Evolutionary conservation across 495 filamentous ascomycete genomes (phyloP).

Genomic region (Polyplosphaeria fusca): DNA sequence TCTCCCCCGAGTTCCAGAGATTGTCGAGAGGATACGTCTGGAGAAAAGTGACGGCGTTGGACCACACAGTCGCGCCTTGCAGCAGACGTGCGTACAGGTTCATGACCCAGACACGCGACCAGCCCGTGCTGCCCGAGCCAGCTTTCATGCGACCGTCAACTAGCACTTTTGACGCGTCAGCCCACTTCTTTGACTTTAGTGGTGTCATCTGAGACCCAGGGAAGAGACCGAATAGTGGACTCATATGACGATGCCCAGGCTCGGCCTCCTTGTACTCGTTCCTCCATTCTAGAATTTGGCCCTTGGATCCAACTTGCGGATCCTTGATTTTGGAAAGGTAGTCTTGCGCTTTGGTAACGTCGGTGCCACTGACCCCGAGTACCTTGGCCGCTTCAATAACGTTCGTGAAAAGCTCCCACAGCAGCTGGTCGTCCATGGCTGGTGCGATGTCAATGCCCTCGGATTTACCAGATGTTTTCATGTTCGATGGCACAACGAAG

Average conservation of each 20-base stretch:
- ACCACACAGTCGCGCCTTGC: neutral
- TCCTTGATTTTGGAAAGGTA: slow-evolving; percentile 1
- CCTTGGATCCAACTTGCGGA: slow-evolving; percentile 1
- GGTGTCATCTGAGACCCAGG: slow-evolving; percentile 21
- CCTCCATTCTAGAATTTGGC: slow-evolving; percentile 17
- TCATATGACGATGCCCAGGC: slow-evolving; percentile 17
- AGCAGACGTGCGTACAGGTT: slow-evolving; percentile 16
- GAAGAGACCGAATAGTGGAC: slow-evolving; percentile 14
- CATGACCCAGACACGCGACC: slow-evolving; percentile 22
- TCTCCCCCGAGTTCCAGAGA: slow-evolving; percentile 4
- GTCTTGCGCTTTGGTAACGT: slow-evolving; percentile 3
- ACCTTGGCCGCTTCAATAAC: slow-evolving; percentile 12
- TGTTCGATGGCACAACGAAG: slow-evolving; percentile 12
- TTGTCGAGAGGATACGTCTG: neutral
- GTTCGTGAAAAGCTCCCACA: slow-evolving; percentile 26
- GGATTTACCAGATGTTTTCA: neutral
- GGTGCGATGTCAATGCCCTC: slow-evolving; percentile 7
- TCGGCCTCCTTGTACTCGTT: slow-evolving; percentile 20
- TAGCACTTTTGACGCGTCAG: slow-evolving; percentile 1
- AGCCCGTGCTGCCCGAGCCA: slow-evolving; percentile 17
- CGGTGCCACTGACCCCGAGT: neutral
- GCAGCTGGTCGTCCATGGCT: slow-evolving; percentile 22
- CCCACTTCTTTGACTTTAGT: neutral
- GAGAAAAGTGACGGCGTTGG: neutral
- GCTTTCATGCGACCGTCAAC: neutral